These are phyloP conservation scores for Penicillium glabrum DNA, from an alignment of 2,329 filamentous ascomycete species.

Conservation along the genomic window DNA sequence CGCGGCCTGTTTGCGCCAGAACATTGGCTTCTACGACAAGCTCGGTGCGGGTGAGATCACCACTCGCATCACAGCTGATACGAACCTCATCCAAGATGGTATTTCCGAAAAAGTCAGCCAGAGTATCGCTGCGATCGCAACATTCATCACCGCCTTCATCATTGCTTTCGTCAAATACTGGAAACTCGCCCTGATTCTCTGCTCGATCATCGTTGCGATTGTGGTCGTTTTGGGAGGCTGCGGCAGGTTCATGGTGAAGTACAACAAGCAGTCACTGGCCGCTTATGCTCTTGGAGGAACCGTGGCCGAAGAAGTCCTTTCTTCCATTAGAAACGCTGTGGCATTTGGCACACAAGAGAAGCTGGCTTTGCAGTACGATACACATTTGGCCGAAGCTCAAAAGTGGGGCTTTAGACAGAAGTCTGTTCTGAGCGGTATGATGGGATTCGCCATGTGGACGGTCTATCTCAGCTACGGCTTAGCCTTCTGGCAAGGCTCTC, in stretches of 20 bases:
- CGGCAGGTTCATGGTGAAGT: constrained; percentile 50
- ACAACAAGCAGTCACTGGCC: constrained; percentile 47
- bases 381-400: constrained; percentile 46
- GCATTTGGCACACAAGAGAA: constrained; percentile 1
- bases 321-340: constrained; percentile 41
- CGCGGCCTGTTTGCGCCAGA: constrained; percentile 71
- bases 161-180: constrained; percentile 81
- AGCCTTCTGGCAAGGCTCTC: constrained; percentile 67
- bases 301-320: constrained; percentile 51
- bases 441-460: constrained; percentile 56
- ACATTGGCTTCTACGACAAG: constrained; percentile 83
- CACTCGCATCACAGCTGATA: constrained; percentile 80
- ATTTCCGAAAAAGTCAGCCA: constrained; percentile 78
- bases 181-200: constrained; percentile 66
- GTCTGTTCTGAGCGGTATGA: constrained; percentile 44
- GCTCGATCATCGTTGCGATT: constrained; percentile 60
- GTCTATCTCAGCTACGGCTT: constrained; percentile 61
- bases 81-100: constrained; percentile 80
- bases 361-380: constrained; percentile 19
- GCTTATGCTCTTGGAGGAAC: constrained; percentile 31
- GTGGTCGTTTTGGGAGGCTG: constrained; percentile 46
- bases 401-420: not conserved
- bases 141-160: constrained; percentile 76
- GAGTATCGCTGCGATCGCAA: constrained; percentile 66
- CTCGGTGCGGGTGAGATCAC: constrained; percentile 81